Base-by-base conservation (phyloP, 2,329 filamentous ascomycete species). In the Colletotrichum musicola region DNA sequence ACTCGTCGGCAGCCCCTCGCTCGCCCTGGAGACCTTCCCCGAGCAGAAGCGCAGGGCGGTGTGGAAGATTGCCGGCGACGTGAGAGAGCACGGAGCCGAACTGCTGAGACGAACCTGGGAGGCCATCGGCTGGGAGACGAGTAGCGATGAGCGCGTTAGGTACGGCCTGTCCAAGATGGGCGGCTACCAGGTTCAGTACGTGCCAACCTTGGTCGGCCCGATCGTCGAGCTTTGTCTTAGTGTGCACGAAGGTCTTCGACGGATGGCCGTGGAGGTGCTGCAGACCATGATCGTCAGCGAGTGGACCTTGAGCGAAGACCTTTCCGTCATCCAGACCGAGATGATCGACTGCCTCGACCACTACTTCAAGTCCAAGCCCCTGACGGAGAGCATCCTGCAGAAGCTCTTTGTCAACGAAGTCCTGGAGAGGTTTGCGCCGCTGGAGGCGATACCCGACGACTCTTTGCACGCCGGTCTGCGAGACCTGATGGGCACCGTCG, bases 251-350 rank as follows among this genome's bases (percentile, higher is more conserved):
- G 95, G 95, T 4, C 83, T 99, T 64, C 89, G 96, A 69, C 90
- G 89, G 71, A 96, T 97, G 79, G 96, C 95, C 0, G 94, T 98
- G 35, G 93, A 97, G 77, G 93, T 99, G 20, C 81, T 99, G 70
- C 94, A 97, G 78, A 97, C 94, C 3, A 99, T 99, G 96, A 97
- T 99, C 75, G 91, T 98, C 73, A 97, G 95, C 81, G 96, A 99
- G 80, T 99, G 96, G 96, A 95, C 94, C 16, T 81, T 99, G 71
- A 98, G 94, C 77, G 93, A 97, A 77, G 95, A 98, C 77, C 82
- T 99, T 55, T 92, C 92, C 2, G 90, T 96, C 55, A 93, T 99
- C 59, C 95, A 98, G 79, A 96, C 94, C 2, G 96, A 98, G 79
- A 95, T 98, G 84, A 97, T 99, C 74, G 95, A 98, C 75, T 97